phyloP scores from a whole-genome alignment of 2,329 filamentous ascomycete species.

The Magnaporthiopsis rhizophila region DNA sequence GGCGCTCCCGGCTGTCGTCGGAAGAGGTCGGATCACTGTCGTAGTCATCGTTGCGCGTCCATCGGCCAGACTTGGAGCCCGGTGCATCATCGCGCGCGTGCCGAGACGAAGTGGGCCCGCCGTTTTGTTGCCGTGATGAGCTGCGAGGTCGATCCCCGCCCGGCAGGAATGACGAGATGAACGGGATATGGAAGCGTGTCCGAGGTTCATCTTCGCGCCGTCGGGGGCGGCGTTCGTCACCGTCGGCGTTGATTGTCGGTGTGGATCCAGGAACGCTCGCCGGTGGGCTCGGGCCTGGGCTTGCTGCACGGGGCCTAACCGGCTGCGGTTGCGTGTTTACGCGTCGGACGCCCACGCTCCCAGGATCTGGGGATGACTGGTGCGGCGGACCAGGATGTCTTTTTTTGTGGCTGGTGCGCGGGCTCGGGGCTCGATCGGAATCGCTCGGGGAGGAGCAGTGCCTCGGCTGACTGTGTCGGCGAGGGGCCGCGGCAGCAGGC shows the following conservation, averaged over 20 bases:
- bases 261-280: slow-evolving; percentile 14
- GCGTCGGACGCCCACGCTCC: slow-evolving; percentile 24
- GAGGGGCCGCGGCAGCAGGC: slow-evolving; percentile 19
- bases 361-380: slow-evolving; percentile 19
- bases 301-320: neutral
- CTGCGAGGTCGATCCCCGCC: slow-evolving; percentile 22
- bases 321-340: slow-evolving; percentile 11
- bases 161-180: slow-evolving; percentile 33
- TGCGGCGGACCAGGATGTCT: slow-evolving; percentile 13
- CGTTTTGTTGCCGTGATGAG: slow-evolving; percentile 11
- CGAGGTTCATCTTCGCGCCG: slow-evolving; percentile 23
- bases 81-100: slow-evolving; percentile 32
- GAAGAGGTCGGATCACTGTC: slow-evolving; percentile 5
- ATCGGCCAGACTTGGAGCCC: slow-evolving; percentile 31
- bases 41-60: slow-evolving; percentile 31
- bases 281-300: slow-evolving; percentile 19
- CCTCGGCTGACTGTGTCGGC: slow-evolving; percentile 43
- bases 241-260: neutral
- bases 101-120: slow-evolving; percentile 15
- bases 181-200: slow-evolving; percentile 27
- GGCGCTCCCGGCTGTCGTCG: slow-evolving; percentile 18
- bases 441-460: slow-evolving; percentile 35
- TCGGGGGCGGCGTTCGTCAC: slow-evolving; percentile 5
- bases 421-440: slow-evolving; percentile 25
- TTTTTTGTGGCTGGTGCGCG: slow-evolving; percentile 17